Percentiles rank a stretch among this genome's conserved stretches.
Evolutionary conservation across 1,284 basidiomycete genomes (phyloP).

Genomic region (Apiotrichum porosum): DNA sequence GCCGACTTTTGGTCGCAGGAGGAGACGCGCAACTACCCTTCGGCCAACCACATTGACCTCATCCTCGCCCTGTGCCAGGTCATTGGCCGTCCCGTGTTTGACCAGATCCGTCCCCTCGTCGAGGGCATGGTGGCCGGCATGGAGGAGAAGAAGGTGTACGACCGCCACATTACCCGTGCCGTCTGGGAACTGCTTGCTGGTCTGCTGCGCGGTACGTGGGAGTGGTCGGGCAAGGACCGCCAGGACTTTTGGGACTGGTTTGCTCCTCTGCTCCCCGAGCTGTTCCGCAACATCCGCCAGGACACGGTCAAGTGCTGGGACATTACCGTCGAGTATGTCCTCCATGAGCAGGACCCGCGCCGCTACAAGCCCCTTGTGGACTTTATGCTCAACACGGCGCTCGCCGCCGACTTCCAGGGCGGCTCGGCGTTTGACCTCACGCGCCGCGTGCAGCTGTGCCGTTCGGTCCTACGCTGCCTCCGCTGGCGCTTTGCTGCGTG

Average conservation of each 20-base stretch:
- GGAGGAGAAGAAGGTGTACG: slow-evolving; percentile 48
- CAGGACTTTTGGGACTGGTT: slow-evolving; percentile 77
- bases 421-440: slow-evolving; percentile 65
- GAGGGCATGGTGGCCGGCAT: slow-evolving; percentile 40
- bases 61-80: slow-evolving; percentile 54
- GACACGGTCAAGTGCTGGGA: slow-evolving; percentile 61
- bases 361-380: slow-evolving; percentile 71
- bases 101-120: slow-evolving; percentile 36
- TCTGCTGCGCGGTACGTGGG: slow-evolving; percentile 73
- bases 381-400: slow-evolving; percentile 62
- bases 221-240: slow-evolving; percentile 69
- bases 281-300: slow-evolving; percentile 75
- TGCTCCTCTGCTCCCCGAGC: slow-evolving; percentile 60
- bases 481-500: slow-evolving; percentile 71
- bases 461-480: slow-evolving; percentile 62
- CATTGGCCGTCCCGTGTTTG: slow-evolving; percentile 32
- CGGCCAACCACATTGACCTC: slow-evolving; percentile 50
- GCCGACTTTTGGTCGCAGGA: slow-evolving; percentile 47
- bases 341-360: slow-evolving; percentile 77
- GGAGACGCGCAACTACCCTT: slow-evolving; percentile 45
- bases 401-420: slow-evolving; percentile 71
- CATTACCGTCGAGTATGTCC: slow-evolving; percentile 55
- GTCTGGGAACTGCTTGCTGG: slow-evolving; percentile 82
- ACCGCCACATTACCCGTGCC: slow-evolving; percentile 88
- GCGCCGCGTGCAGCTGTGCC: slow-evolving; percentile 38